Conservation (phyloP, 208 protist species). For the Trypanosoma vivax region DNA sequence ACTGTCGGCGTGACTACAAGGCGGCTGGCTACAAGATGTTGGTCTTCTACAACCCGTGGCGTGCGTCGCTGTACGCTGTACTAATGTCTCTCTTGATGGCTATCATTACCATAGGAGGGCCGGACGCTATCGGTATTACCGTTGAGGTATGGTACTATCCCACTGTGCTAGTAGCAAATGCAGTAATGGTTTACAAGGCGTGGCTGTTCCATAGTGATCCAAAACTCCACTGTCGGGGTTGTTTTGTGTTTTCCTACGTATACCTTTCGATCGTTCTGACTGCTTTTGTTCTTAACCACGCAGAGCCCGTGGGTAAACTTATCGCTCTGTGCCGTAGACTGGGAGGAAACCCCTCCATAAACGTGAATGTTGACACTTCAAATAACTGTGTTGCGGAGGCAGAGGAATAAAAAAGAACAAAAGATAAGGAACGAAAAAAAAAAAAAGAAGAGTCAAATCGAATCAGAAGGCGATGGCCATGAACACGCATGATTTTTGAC, state of each 20-base stretch:
- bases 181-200: conserved; percentile 82
- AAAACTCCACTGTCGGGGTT: conserved; percentile 73
- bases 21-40: conserved; percentile 89
- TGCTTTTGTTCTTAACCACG: conserved; percentile 72
- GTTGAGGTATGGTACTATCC: conserved; percentile 80
- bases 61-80: conserved; percentile 82
- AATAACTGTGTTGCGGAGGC: too few relatives aligned
- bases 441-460: too few relatives aligned
- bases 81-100: conserved; percentile 69
- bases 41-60: conserved; percentile 75
- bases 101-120: conserved; percentile 48
- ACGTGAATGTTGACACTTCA: too few relatives aligned
- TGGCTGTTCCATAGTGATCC: conserved; percentile 73
- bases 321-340: conserved; percentile 17
- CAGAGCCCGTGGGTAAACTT: conserved; percentile 49
- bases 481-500: too few relatives aligned
- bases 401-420: too few relatives aligned
- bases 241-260: conserved; percentile 87
- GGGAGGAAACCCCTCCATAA: too few relatives aligned
- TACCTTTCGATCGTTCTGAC: conserved; percentile 71
- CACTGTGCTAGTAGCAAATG: conserved; percentile 39
- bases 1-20: conserved; percentile 87
- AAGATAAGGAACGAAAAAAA: too few relatives aligned
- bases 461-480: too few relatives aligned
- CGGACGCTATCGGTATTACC: conserved; percentile 30